These are phyloP conservation scores for Diaporthe aspalathi DNA, from an alignment of 2,329 filamentous ascomycete species.

Conservation along the genomic window DNA sequence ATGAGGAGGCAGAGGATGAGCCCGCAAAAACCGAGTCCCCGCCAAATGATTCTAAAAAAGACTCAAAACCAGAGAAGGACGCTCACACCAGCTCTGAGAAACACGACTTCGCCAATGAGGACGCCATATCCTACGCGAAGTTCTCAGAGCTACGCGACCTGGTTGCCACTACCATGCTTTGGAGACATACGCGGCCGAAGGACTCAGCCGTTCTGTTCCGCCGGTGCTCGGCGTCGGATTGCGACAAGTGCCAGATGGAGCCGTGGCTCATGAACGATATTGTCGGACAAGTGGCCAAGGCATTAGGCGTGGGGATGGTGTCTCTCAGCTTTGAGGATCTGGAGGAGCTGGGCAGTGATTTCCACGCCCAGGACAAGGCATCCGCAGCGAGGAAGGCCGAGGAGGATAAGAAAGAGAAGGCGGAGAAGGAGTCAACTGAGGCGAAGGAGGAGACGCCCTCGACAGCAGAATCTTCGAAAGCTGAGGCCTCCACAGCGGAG, in stretches of 20 bases:
- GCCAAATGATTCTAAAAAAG: background rate
- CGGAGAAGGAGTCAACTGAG: background rate
- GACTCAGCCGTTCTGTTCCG: background rate
- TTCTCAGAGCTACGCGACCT: background rate
- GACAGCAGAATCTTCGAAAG: no score
- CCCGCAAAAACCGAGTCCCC: background rate
- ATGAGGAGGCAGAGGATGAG: background rate
- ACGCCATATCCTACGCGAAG: slow-evolving; percentile 9
- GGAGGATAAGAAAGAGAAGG: background rate
- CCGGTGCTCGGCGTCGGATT: background rate
- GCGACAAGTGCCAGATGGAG: background rate
- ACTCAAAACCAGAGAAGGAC: background rate
- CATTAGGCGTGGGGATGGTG: background rate
- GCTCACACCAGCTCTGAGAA: background rate
- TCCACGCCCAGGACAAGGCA: background rate
- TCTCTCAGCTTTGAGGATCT: background rate
- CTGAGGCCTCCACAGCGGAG: background rate
- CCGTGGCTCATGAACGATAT: background rate
- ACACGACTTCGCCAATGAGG: background rate
- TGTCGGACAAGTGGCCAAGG: background rate
- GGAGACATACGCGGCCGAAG: background rate
- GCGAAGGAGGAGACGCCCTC: background rate
- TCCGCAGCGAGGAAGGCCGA: no score
- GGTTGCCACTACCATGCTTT: background rate
- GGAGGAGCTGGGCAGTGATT: background rate